Conservation (phyloP, 2,329 filamentous ascomycete species). For the Penicillium concentricum region DNA sequence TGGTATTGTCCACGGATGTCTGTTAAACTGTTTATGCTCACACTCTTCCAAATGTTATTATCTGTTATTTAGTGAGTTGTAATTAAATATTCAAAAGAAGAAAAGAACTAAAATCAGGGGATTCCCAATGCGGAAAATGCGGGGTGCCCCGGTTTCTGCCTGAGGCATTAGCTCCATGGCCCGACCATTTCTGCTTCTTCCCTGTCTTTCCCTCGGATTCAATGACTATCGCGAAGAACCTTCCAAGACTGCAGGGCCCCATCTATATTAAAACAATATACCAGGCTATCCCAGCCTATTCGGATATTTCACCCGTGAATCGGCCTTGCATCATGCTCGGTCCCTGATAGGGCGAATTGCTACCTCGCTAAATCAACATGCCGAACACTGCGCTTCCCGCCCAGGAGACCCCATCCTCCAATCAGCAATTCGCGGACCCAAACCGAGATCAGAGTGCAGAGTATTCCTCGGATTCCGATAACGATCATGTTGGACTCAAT, state of each 20-base stretch:
- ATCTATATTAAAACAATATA: neutral
- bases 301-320: constrained; percentile 4
- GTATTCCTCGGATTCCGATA: constrained; percentile 40
- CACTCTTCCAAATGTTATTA: neutral
- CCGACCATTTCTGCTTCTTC: constrained; percentile 3
- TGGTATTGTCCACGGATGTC: neutral
- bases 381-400: constrained; percentile 30
- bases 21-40: neutral
- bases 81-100: neutral
- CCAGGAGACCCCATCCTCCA: constrained; percentile 24
- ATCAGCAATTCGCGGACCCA: constrained; percentile 21
- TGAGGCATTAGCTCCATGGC: constrained; percentile 14
- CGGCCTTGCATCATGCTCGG: constrained; percentile 20
- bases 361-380: constrained; percentile 36
- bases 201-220: constrained; percentile 12
- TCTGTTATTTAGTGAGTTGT: no score
- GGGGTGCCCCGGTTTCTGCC: constrained; percentile 26
- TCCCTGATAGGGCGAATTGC: constrained; percentile 18
- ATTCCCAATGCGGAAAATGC: constrained; percentile 20
- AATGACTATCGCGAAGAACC: constrained; percentile 8
- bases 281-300: neutral
- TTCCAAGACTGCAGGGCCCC: neutral
- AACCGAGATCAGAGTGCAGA: constrained; percentile 36
- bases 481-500: constrained; percentile 29
- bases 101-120: neutral